Evolutionary conservation across 176 grass and related monocot species (phyloP).

Genomic region (Thalia dealbata): DNA sequence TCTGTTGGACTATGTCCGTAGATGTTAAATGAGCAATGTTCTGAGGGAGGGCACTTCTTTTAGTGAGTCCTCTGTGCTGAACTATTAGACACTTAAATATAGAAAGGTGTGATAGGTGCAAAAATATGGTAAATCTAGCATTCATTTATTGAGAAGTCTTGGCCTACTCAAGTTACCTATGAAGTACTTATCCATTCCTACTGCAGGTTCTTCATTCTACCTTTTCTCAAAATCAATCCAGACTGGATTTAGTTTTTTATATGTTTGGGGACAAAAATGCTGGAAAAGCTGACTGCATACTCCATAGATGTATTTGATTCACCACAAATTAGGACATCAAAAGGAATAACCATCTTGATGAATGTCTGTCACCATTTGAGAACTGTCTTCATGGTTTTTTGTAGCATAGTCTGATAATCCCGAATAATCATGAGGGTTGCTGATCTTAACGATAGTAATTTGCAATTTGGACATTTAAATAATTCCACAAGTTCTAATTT

Average conservation of each 20-base stretch:
- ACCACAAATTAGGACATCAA: background rate
- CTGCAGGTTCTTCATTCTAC: background rate
- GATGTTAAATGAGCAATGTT: no score
- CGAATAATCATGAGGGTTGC: background rate
- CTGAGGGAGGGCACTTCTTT: background rate
- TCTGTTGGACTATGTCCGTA: no score
- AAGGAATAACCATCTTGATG: background rate
- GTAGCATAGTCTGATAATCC: background rate
- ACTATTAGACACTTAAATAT: background rate
- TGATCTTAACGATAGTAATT: background rate
- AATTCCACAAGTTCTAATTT: background rate
- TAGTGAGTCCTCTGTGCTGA: background rate
- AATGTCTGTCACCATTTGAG: background rate
- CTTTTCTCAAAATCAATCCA: background rate
- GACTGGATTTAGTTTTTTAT: background rate
- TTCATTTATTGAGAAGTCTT: background rate
- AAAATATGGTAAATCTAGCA: background rate
- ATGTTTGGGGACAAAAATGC: background rate
- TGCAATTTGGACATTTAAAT: background rate
- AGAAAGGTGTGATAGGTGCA: background rate
- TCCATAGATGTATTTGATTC: background rate
- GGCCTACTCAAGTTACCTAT: background rate
- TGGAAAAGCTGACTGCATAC: background rate
- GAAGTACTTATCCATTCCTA: background rate
- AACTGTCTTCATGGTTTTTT: background rate